Evolutionary conservation across 345 rosid genomes (phyloP).

Genomic region (Syzygium grande): DNA sequence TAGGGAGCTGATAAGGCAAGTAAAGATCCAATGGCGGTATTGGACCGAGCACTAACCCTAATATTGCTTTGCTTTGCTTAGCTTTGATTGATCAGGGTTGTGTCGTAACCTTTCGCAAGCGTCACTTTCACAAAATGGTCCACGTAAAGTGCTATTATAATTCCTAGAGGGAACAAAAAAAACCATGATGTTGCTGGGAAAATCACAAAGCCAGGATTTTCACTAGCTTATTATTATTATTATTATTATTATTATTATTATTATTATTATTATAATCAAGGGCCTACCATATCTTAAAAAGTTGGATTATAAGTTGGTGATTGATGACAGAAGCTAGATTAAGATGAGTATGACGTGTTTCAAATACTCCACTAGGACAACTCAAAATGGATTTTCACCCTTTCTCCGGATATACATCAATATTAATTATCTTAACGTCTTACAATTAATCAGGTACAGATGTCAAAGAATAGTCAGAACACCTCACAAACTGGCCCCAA

Average conservation of each 20-base stretch:
- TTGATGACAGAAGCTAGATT: not conserved
- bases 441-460: not conserved
- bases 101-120: not conserved
- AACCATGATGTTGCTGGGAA: not conserved
- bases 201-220: not conserved
- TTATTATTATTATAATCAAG: not conserved
- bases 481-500: not conserved
- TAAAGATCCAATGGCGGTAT: not conserved
- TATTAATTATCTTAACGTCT: not conserved
- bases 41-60: not conserved
- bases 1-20: not conserved
- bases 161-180: not conserved
- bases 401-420: not conserved
- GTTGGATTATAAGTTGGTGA: not conserved
- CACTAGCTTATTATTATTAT: not conserved
- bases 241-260: not conserved
- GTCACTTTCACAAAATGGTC: not conserved
- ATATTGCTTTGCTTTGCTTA: not conserved
- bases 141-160: not conserved
- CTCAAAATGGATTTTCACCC: not conserved
- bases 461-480: not conserved
- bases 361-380: not conserved
- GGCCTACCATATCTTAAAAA: not conserved
- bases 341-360: not conserved
- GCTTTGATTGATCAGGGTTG: not conserved